Evolutionary conservation across 768 basidiomycete species (phyloP).

Genomic region (Tulasnella sp.): DNA sequence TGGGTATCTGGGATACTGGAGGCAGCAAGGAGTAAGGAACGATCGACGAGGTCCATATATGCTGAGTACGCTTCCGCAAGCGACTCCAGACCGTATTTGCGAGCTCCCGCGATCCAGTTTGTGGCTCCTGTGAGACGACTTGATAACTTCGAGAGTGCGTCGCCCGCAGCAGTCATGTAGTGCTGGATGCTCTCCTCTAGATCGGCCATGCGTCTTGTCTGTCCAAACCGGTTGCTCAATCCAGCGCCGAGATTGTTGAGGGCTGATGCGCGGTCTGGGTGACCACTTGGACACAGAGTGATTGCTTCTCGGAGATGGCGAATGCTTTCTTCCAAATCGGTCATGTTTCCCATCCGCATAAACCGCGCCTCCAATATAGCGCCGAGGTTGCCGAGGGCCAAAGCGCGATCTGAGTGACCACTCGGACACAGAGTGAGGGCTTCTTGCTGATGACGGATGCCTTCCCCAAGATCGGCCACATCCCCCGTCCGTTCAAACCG

Average conservation of each 20-base stretch:
- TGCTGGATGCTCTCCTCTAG: neutral
- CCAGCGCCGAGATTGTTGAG: neutral
- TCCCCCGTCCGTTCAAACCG: neutral
- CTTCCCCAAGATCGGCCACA: neutral
- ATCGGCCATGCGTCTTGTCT: neutral
- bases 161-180: too few species aligned
- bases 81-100: too few species aligned
- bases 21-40: too few species aligned
- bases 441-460: neutral
- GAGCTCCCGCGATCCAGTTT: too few species aligned
- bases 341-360: neutral
- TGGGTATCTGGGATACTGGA: too few species aligned
- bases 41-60: too few species aligned
- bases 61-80: too few species aligned
- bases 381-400: neutral
- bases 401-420: neutral
- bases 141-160: too few species aligned
- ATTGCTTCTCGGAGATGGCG: neutral
- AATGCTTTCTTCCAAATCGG: neutral
- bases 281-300: neutral
- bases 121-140: too few species aligned
- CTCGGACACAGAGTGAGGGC: neutral
- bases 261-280: neutral
- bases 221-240: neutral
- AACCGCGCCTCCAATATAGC: neutral